Evolutionary conservation across 2,329 filamentous ascomycete species (phyloP), one percentile per base, ranked within the genome.

Genomic region (Pseudogymnoascus sp.): DNA sequence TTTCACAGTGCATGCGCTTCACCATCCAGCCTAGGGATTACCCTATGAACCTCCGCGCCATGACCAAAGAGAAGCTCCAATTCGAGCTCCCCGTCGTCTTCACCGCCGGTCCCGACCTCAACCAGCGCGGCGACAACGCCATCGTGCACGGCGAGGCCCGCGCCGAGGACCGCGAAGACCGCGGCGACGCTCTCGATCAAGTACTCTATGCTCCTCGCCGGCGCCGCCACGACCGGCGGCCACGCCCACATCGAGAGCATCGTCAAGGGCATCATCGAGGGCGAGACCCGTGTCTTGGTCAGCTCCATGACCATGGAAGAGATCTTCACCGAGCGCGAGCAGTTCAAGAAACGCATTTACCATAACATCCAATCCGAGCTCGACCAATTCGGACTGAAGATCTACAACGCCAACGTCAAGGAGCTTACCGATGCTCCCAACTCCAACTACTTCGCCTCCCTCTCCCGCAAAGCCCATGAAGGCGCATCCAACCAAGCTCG

Each of bases 261-360:
- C 65, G 88, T 96, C 75, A 93, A 91, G 75, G 91, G 90, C 64
- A 92, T 96, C 73, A 95, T 96, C 68, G 90, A 96, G 74, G 91
- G 91, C 65, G 91, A 96, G 75, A 93, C 89, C 0, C 84, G 91
- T 63, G 88, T 91, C 5, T 85, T 96, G 61, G 89, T 96, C 43
- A 90, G 87, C 0, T 88, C 85, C 68, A 93, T 96, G 89, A 93
- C 62, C n/a, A 93, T 95, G 89, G 90, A 93, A 72, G 90, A 95
- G 75, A 89, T 96, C 64, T 93, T 93, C 75, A 88, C 86, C 64
- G 87, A 90, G 75, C 81, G 89, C 35, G 87, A 90, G 68, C 79
- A 88, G 45, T 92, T 92, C 79, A 91, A 93, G 78, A 83, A 82
- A 67, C 86, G 88, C 67, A 88, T 90, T 69, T 88, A 88, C 75